Percentiles rank a stretch among this genome's conserved stretches.
phyloP scores from a whole-genome alignment of 176 grass and related monocot genomes.

The Triticum aestivum region IWGSC_CS_RefSeq_v2.1 NC_057799.1:652727404-652727903 shows the following conservation, averaged over 20 bases:
- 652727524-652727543: too few species aligned
- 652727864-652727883: slow-evolving; percentile 70
- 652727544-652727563: not conserved
- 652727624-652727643: too few species aligned
- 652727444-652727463: too few species aligned
- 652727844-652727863: slow-evolving; percentile 68
- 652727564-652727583: not conserved
- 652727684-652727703: not conserved
- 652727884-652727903: not conserved
- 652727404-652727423: too few species aligned
- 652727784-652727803: slow-evolving; percentile 31
- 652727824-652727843: slow-evolving; percentile 76
- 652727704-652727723: not conserved
- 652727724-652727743: not conserved
- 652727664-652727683: too few species aligned
- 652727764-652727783: not conserved
- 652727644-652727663: too few species aligned
- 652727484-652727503: too few species aligned
- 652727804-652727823: slow-evolving; percentile 85
- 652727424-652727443: too few species aligned
- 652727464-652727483: too few species aligned
- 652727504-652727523: too few species aligned
- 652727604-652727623: too few species aligned
- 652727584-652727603: not conserved
- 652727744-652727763: not conserved